Evolutionary conservation across 176 grass and related monocot genomes (phyloP).

Genomic region (Dactylis glomerata): DNA sequence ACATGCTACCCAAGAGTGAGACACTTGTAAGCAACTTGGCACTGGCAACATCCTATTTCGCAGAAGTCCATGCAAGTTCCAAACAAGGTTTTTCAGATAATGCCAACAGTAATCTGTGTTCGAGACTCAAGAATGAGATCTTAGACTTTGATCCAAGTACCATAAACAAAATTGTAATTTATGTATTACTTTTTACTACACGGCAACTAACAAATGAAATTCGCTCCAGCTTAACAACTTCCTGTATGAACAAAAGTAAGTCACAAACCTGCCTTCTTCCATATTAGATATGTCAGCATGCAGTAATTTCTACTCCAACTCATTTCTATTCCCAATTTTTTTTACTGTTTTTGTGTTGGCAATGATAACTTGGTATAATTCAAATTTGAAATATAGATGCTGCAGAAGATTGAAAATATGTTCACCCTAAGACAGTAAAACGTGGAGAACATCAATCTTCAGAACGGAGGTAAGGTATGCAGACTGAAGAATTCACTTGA

Average conservation of each 20-base stretch:
- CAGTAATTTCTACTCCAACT: background rate
- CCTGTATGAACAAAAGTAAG: background rate
- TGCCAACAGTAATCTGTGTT: background rate
- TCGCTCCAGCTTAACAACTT: slow-evolving; percentile 3
- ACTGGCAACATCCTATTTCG: background rate
- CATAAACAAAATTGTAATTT: background rate
- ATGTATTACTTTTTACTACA: background rate
- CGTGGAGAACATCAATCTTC: slow-evolving; percentile 28
- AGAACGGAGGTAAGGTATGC: slow-evolving; percentile 4
- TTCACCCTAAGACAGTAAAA: slow-evolving; percentile 34
- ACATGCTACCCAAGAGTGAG: slow-evolving; percentile 1
- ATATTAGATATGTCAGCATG: background rate
- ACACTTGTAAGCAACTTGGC: background rate
- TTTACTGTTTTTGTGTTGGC: slow-evolving; percentile 17
- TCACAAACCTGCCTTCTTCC: background rate
- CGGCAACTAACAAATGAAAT: background rate
- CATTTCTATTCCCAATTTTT: slow-evolving; percentile 16
- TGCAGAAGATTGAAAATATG: slow-evolving; percentile 2
- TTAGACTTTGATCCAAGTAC: background rate
- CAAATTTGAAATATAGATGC: slow-evolving; percentile 20
- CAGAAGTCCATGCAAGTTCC: background rate
- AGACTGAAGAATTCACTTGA: slow-evolving; percentile 34
- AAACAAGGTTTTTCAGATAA: background rate
- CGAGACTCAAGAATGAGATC: background rate
- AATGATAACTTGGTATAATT: background rate